These are phyloP conservation scores for Ustilago nuda DNA, from an alignment of 1,284 basidiomycete genomes.

Conservation along the genomic window DNA sequence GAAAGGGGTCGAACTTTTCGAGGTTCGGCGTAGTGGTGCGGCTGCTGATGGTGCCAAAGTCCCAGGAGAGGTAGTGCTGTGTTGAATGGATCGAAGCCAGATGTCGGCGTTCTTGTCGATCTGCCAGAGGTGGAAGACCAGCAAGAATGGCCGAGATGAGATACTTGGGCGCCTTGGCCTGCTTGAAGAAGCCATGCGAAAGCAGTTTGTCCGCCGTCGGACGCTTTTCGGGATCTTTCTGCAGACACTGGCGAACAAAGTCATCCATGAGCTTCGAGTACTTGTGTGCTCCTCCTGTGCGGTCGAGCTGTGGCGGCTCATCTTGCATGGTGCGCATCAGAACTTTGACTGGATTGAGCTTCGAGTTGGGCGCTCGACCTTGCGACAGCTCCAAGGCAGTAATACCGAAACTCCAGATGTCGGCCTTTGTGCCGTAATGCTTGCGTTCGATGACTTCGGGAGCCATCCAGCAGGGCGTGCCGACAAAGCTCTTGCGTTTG, in stretches of 20 bases:
- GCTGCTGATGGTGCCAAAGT: constrained; percentile 54
- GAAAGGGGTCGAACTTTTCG: constrained; percentile 57
- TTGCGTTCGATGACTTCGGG: constrained; percentile 86
- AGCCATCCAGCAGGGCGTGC: constrained; percentile 94
- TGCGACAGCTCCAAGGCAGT: constrained; percentile 84
- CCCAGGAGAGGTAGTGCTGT: constrained; percentile 56
- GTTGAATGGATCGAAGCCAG: constrained; percentile 52
- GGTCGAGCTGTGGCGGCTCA: constrained; percentile 76
- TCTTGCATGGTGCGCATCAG: constrained; percentile 75
- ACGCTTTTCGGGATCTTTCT: constrained; percentile 82
- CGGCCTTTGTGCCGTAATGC: constrained; percentile 82
- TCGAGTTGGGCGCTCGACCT: constrained; percentile 82
- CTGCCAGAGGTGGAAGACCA: constrained; percentile 56
- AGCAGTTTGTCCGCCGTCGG: constrained; percentile 83
- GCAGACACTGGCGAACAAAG: constrained; percentile 81
- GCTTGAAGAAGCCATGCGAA: constrained; percentile 81
- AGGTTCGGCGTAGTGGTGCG: constrained; percentile 28
- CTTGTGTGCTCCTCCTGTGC: constrained; percentile 78
- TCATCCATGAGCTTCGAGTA: constrained; percentile 86
- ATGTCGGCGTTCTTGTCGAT: constrained; percentile 56
- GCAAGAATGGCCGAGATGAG: constrained; percentile 79
- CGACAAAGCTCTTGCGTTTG: constrained; percentile 84
- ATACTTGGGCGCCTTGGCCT: constrained; percentile 79
- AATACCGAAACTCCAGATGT: constrained; percentile 92
- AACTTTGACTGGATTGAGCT: constrained; percentile 80